Evolutionary conservation across 108 stramenopile species (phyloP), one percentile per base, ranked within the genome.

Genomic region (Conticribra weissflogii): DNA sequence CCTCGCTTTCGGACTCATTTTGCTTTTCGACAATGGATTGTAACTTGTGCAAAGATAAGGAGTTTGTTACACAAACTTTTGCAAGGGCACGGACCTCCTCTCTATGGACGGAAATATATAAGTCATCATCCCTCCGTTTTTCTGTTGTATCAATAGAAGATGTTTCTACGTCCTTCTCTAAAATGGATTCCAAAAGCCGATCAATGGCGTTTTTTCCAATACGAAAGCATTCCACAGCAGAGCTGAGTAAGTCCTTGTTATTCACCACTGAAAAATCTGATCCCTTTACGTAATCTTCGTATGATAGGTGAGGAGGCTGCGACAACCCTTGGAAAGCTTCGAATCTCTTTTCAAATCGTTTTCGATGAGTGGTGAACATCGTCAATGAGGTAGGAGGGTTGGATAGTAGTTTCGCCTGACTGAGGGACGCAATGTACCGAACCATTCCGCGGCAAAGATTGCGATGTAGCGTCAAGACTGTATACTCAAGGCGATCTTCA

Each of bases 11-110:
- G 16, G 30, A 7, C 32, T 9, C 12, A 7, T 57, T 30, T 30
- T 3, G 31, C 18, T 30, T 27, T 1, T 57, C 56, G 3, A 57
- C 48, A 36, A 55, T 45, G 36, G 72, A 59, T 79, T 76, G 16
- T 54, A 93, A 57, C 56, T 86, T 88, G 34, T 74, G 72, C 17
- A 89, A 51, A 54, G 83, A 93, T 3, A 93, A 53, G 0, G 86
- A 84, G 54, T 90, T 90, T 0, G 85, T 78, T 52, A 93, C 63
- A 49, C 85, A 88, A 24, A 90, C 85, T 66, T 93, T 93, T 17
- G 75, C 52, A 23, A 90, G 41, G 30, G 60, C 59, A 21, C 56
- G 59, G 9, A 87, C 30, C 59, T 90, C 92, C 2, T 68, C 72
- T 51, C 77, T 81, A 9, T 48, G 59, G n/a, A 85, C 60, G 0